These are phyloP conservation scores for Aquanectria penicillioides DNA, from an alignment of 2,329 filamentous ascomycete species.

Conservation along the genomic window DNA sequence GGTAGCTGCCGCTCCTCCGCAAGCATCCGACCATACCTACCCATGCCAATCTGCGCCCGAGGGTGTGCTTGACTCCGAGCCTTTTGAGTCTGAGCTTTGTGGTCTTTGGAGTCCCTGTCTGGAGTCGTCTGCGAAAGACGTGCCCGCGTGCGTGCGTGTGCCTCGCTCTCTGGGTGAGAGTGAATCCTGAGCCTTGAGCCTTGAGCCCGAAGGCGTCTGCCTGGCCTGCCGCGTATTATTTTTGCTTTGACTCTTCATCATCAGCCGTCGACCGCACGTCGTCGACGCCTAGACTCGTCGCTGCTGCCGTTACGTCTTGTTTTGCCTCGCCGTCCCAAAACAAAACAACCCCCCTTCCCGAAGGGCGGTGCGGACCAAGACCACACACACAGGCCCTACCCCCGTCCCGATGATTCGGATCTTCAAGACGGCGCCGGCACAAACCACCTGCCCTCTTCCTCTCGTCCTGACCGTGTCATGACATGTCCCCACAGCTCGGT, in stretches of 20 bases:
- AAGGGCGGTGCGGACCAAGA: constrained; percentile 25
- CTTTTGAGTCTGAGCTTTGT: not conserved
- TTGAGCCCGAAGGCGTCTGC: not conserved
- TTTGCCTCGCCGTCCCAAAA: not conserved
- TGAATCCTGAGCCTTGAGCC: not conserved
- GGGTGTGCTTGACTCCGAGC: constrained; percentile 14
- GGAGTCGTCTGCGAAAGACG: constrained; percentile 10
- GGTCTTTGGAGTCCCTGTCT: constrained; percentile 1
- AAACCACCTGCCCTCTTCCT: constrained; percentile 33
- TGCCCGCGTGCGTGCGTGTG: constrained; percentile 12
- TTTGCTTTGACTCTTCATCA: constrained; percentile 8
- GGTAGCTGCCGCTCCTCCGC: constrained; percentile 10
- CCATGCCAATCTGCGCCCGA: constrained; percentile 16
- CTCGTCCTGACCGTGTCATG: constrained; percentile 43
- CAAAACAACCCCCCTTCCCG: not conserved
- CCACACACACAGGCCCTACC: constrained; percentile 9
- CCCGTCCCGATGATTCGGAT: constrained; percentile 30
- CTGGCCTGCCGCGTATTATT: constrained; percentile 6
- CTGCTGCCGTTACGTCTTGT: not conserved
- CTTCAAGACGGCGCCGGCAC: constrained; percentile 34
- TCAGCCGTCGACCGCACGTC: no score
- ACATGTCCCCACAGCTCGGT: constrained; percentile 44
- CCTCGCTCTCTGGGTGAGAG: constrained; percentile 1
- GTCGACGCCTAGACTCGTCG: not conserved
- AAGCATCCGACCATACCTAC: constrained; percentile 13